Conservation (phyloP, 192 early-diverging fungal species). For the Mortierella claussenii region DNA sequence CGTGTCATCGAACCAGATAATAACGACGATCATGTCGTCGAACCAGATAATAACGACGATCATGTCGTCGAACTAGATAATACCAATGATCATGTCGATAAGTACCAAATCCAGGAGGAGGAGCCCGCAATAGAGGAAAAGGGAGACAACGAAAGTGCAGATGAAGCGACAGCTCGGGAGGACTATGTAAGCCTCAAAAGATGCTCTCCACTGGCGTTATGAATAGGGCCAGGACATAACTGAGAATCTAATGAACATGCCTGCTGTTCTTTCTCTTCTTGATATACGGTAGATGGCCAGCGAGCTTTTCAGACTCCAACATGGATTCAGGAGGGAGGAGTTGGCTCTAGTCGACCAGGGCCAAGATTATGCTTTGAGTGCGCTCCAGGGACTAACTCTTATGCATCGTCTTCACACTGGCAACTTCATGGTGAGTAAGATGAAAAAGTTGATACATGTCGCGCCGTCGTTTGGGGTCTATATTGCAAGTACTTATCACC, state of each 20-base stretch:
- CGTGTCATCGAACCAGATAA: too few relatives aligned
- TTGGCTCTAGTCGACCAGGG: background rate
- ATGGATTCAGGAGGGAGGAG: conserved; percentile 11
- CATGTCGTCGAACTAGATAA: too few relatives aligned
- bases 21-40: too few relatives aligned
- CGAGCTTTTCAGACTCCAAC: conserved; percentile 13
- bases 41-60: too few relatives aligned
- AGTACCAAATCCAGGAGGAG: too few relatives aligned
- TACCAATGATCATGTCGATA: too few relatives aligned
- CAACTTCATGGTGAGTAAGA: conserved; percentile 28
- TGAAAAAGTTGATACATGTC: background rate
- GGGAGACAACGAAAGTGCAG: conserved; percentile 8
- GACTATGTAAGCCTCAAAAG: conserved; percentile 19
- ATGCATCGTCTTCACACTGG: conserved; percentile 20
- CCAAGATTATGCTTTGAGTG: background rate
- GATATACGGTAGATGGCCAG: conserved; percentile 2
- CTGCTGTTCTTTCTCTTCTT: background rate
- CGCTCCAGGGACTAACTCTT: conserved; percentile 15
- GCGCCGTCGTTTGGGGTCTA: too few relatives aligned
- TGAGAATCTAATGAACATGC: background rate
- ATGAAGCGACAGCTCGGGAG: conserved; percentile 6
- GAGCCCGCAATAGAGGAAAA: conserved; percentile 3
- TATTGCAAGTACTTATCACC: too few relatives aligned
- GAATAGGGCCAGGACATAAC: background rate
- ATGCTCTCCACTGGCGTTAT: background rate